These are phyloP conservation scores for Acanthamoeba comandoni DNA, from an alignment of 208 protist species.

Conservation along the genomic window DNA sequence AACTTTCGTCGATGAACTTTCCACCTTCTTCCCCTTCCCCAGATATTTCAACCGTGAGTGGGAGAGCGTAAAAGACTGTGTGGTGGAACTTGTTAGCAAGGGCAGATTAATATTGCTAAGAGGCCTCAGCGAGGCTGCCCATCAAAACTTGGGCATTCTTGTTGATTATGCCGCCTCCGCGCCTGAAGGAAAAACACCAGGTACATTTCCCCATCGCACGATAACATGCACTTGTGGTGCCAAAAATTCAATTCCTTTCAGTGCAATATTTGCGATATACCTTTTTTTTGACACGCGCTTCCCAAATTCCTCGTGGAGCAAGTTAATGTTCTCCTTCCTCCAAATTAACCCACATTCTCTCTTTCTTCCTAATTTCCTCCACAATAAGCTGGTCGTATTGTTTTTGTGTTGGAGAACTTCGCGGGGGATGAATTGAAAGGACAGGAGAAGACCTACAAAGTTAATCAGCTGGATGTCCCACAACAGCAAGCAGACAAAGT, in stretches of 20 bases:
- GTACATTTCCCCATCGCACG: not conserved
- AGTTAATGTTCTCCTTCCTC: too few relatives aligned
- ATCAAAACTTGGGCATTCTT: not conserved
- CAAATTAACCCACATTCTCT: not conserved
- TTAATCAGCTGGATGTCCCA: constrained; percentile 5
- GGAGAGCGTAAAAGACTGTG: constrained; percentile 5
- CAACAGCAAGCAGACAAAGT: not conserved
- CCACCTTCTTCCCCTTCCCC: constrained; percentile 64
- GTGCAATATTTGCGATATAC: too few relatives aligned
- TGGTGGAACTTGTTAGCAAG: constrained; percentile 23
- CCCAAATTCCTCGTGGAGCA: too few relatives aligned
- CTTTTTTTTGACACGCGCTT: too few relatives aligned
- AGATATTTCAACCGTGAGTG: constrained; percentile 31
- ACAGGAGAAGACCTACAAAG: not conserved
- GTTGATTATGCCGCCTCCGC: constrained; percentile 12
- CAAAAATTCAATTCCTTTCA: too few relatives aligned
- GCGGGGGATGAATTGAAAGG: not conserved
- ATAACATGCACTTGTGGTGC: too few relatives aligned
- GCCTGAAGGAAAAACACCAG: not conserved
- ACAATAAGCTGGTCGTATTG: not conserved
- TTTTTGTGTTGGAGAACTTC: constrained; percentile 22
- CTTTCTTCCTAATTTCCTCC: not conserved
- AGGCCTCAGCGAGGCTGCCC: not conserved
- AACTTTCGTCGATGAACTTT: constrained; percentile 43
- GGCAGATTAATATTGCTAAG: constrained; percentile 14